Evolutionary conservation across 1,139 yeast species (phyloP).

Genomic region (Diutina ranongensis): DNA sequence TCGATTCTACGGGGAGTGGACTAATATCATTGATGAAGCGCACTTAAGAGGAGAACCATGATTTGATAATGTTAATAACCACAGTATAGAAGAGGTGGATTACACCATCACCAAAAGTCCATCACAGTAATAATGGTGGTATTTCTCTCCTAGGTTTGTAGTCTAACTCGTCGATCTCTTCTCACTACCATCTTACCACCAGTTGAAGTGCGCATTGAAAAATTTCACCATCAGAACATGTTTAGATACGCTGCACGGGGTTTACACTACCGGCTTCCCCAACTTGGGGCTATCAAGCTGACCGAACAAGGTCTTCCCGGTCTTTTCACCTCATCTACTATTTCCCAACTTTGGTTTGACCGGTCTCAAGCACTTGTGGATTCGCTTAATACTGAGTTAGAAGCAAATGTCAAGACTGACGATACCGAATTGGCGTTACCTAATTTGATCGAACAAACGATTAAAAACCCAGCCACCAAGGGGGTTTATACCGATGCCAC

Average conservation of each 20-base stretch:
- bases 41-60: too few species aligned
- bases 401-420: constrained; percentile 13
- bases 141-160: too few species aligned
- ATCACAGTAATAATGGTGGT: too few species aligned
- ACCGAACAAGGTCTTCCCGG: constrained; percentile 37
- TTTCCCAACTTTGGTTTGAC: constrained; percentile 49
- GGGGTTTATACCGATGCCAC: constrained; percentile 48
- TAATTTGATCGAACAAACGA: constrained; percentile 1
- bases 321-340: constrained; percentile 37
- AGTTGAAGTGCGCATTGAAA: background rate
- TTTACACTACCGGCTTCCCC: constrained; percentile 5
- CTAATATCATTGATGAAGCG: too few species aligned
- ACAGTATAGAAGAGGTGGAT: too few species aligned
- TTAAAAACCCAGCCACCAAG: constrained; percentile 30
- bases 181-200: too few species aligned
- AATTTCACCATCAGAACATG: background rate
- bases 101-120: too few species aligned
- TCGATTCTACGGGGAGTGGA: too few species aligned
- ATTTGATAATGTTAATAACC: too few species aligned
- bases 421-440: background rate
- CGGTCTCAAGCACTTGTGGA: constrained; percentile 38
- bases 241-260: background rate
- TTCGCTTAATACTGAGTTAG: constrained; percentile 31
- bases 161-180: too few species aligned
- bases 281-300: background rate